These are phyloP conservation scores for Pseudogymnoascus verrucosus DNA, from an alignment of 2,329 filamentous ascomycete genomes.

Conservation along the genomic window DNA sequence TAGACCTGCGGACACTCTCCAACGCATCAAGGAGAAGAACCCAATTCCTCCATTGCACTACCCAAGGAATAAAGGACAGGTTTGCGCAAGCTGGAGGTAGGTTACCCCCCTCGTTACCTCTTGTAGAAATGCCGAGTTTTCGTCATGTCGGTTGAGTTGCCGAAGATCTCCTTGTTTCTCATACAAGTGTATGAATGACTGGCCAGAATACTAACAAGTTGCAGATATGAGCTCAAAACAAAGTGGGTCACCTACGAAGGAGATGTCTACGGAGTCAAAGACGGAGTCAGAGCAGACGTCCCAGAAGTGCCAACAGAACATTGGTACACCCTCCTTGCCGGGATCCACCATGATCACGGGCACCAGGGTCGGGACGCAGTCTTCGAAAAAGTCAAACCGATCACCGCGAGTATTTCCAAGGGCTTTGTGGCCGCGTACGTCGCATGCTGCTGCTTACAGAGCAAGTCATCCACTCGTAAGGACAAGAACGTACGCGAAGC, in stretches of 20 bases:
- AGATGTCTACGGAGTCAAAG: not conserved
- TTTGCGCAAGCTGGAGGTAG: not conserved
- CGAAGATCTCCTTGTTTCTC: not conserved
- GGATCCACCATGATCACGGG: not conserved
- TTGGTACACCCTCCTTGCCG: not conserved
- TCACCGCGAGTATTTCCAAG: slow-evolving; percentile 4
- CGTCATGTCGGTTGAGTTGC: not conserved
- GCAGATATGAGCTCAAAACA: not conserved
- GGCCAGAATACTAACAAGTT: not conserved
- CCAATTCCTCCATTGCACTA: not conserved
- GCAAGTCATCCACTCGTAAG: not conserved
- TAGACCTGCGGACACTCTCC: not conserved
- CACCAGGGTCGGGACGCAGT: not conserved
- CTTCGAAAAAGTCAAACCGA: not conserved
- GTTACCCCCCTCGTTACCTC: not conserved
- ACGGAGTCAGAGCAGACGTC: not conserved
- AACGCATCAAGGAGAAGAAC: not conserved
- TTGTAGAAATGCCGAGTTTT: not conserved
- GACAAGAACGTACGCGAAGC: not conserved
- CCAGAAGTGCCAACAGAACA: not conserved
- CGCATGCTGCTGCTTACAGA: not conserved
- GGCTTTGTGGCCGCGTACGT: not conserved
- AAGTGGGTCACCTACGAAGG: not conserved
- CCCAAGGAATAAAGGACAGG: not conserved
- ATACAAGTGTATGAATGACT: not conserved